Evolutionary conservation across 2,329 filamentous ascomycete species (phyloP).

Genomic region (Venturia carpophila): DNA sequence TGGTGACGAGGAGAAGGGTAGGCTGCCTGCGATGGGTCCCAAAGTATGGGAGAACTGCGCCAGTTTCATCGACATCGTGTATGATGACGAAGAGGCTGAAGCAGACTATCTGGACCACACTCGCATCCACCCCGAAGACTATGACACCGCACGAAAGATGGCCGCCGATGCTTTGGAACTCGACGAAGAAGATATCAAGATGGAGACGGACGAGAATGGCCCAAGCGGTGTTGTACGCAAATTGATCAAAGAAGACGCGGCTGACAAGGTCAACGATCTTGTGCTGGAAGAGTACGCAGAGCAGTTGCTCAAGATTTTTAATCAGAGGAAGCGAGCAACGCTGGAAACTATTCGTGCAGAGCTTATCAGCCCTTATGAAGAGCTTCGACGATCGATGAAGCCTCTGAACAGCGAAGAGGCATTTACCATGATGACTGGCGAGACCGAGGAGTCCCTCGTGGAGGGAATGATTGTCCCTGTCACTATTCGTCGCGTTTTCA

Average conservation of each 20-base stretch:
- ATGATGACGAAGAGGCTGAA: slow-evolving; percentile 69
- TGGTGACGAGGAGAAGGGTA: slow-evolving; percentile 73
- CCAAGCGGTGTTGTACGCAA: slow-evolving; percentile 85
- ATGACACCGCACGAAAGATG: slow-evolving; percentile 97
- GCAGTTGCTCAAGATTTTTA: slow-evolving; percentile 86
- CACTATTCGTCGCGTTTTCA: slow-evolving; percentile 77
- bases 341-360: slow-evolving; percentile 94
- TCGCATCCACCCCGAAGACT: slow-evolving; percentile 95
- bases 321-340: slow-evolving; percentile 89
- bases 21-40: slow-evolving; percentile 72
- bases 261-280: slow-evolving; percentile 91
- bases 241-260: slow-evolving; percentile 87
- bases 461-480: slow-evolving; percentile 92
- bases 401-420: slow-evolving; percentile 66
- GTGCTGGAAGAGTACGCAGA: slow-evolving; percentile 96
- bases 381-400: slow-evolving; percentile 74
- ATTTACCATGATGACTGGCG: slow-evolving; percentile 94
- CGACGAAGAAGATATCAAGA: slow-evolving; percentile 96
- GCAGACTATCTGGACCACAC: slow-evolving; percentile 95
- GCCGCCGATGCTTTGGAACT: slow-evolving; percentile 92
- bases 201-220: slow-evolving; percentile 83
- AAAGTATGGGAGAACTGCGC: slow-evolving; percentile 96
- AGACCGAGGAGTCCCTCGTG: slow-evolving; percentile 73
- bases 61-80: slow-evolving; percentile 87
- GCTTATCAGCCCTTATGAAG: slow-evolving; percentile 86